Evolutionary conservation across 2,329 filamentous ascomycete genomes (phyloP), one percentile per base, ranked within the genome.

Genomic region (Colletotrichum sidae): DNA sequence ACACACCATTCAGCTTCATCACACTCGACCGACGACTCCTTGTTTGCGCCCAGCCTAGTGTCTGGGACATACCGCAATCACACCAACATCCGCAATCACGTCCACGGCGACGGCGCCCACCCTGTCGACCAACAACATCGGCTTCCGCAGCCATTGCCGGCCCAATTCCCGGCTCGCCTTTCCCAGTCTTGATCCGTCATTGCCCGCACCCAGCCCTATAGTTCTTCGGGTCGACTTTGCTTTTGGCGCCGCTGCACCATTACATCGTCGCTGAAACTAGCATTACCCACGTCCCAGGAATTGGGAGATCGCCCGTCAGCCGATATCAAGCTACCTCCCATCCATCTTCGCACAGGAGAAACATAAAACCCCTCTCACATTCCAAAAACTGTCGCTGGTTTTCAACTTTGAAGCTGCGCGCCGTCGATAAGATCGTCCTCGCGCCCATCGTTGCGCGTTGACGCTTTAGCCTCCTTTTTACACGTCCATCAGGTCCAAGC

Each of bases 281-380:
- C 52, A 39, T 35, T 33, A 44, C 41, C 47, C 25, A 17, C 49
- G 64, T 45, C 53, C 53, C 49, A 51, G 41, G 50, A 37, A 38
- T 7, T 51, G 39, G 37, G 53, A 64, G 47, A 45, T 64, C 38
- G 49, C 35, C 59, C 49, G 39, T 67, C 64, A 67, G 64, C 64
- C 65, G 64, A 64, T 57, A 49, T 58, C 39, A 44, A 60, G 52
- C 52, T 44, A 7, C 10, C 62, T 62, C 46, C 34, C 25, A 25
- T 25, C 25, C 25, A 25, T 35, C 33, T 47, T 53, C 42, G 37
- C 44, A 44, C 38, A 49, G 55, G 47, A 45, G 50, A 44, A 61
- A 50, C 45, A 61, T 17, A 59, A 56, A 55, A 49, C 38, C 13
- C 35, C 15, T 51, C 25, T 52, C 45, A 41, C 45, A 12, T 11